Base-by-base conservation (phyloP, 2,329 filamentous ascomycete species). In the Helotiales sp. region DNA sequence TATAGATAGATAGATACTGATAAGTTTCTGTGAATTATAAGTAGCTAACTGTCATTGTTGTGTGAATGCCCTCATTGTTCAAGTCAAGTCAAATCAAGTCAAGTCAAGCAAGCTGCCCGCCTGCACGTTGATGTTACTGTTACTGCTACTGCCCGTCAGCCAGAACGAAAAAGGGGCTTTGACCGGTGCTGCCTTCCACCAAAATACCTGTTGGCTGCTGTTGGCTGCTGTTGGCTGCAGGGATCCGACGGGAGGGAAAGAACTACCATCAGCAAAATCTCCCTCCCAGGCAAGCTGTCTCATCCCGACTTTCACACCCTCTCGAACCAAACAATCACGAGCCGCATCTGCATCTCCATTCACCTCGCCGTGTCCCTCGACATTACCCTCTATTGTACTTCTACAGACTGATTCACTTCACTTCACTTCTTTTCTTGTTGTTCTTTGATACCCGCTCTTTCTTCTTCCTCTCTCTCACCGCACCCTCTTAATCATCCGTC, bases 401-500 rank as follows among this genome's bases (percentile, higher is more conserved):
- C 71, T 72, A 70, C 66, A 63, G 40, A 71, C 64, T 68, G 58
- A 61, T 69, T 70, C 66, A 66, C 45, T 67, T 55, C n/a, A 55
- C 30, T 34, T 34, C 52, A 61, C 61, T 71, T 70, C 63, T 64
- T 59, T 72, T 71, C 67, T 72, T 74, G 67, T 73, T 74, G 64
- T 74, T 72, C 28, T 66, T 72, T 74, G 74, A 76, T 76, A 75
- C 74, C 74, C 73, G 64, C 63, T 63, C 62, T 63, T 69, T 70
- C 61, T 60, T 40, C 45, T n/a, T n/a, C n/a, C n/a, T n/a, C n/a
- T n/a, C n/a, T n/a, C 40, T 43, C 40, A 40, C 61, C 59, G 52
- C 49, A 65, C 67, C 45, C 63, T 63, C 58, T 64, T 62, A 58
- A 54, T 69, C 63, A 30, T 55, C 64, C 61, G 47, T 34, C 30